Base-by-base conservation (phyloP, 2,329 filamentous ascomycete species). In the Lasiodiplodia hormozganensis region DNA sequence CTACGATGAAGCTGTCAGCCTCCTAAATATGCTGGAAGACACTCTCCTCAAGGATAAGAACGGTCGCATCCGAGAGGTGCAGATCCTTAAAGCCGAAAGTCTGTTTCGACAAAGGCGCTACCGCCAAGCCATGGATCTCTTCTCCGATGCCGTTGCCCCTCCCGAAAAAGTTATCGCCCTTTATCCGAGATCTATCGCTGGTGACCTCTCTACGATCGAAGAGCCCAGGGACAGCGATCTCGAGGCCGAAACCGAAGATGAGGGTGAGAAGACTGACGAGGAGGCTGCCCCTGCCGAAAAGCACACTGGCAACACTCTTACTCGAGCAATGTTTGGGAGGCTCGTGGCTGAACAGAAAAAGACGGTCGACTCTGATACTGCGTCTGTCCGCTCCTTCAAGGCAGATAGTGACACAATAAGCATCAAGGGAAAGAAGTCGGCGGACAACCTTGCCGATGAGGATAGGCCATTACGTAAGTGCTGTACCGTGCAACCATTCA, bases 1-100 rank as follows among this genome's bases (percentile, higher is more conserved):
- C 70, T 92, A 94, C 67, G 95, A 99, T 74, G 96, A 99, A 80
- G 95, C 95, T 0, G 91, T 98, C 70, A 97, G 94, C 75, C 83
- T 99, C 10, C 83, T 98, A 7, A 86, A 87, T 60, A 94, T 97
- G 89, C 87, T 99, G 0, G 96, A 99, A 80, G 95, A 97, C 79
- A 96, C 95, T 0, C 82, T 99, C 25, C 84, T 99, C 25, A 88
- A 89, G 57, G 89, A 97, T 79, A 99, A 99, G 80, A 85, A 86
- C 10, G 90, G 91, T 62, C 90, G 92, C 11, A 85, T 97, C 69
- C 88, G 94, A 34, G 91, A 96, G 73, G 90, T 96, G 73, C 96
- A 95, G 81, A 96, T 97, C 83, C 86, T 92, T 72, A 99, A 99
- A 78, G 96, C 95, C 0, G 93, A 97, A 77, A 82, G 85, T 16